phyloP scores from a whole-genome alignment of 2,329 filamentous ascomycete genomes.

The Drechmeria coniospora region DNA sequence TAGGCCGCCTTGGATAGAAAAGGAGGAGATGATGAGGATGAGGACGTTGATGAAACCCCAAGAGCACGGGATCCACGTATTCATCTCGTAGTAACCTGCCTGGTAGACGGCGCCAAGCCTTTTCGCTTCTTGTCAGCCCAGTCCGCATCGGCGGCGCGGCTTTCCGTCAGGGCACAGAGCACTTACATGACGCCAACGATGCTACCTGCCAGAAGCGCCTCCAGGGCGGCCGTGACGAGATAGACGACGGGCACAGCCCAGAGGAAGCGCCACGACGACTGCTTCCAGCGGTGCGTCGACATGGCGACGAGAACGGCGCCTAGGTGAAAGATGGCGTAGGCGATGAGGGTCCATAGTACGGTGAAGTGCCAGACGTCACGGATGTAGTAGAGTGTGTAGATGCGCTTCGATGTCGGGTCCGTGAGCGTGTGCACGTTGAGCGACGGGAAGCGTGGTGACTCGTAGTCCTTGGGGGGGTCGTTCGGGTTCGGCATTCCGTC shows the following conservation, averaged over 20 bases:
- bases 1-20: slow-evolving; percentile 81
- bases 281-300: slow-evolving; percentile 49
- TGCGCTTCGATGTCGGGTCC: slow-evolving; percentile 23
- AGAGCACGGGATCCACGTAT: slow-evolving; percentile 82
- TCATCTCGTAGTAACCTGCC: slow-evolving; percentile 76
- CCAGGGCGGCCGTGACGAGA: slow-evolving; percentile 52
- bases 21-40: slow-evolving; percentile 71
- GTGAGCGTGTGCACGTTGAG: slow-evolving; percentile 56
- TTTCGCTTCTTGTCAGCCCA: slow-evolving; percentile 23
- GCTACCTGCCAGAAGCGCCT: slow-evolving; percentile 67
- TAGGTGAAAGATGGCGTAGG: slow-evolving; percentile 62
- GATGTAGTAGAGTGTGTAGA: slow-evolving; percentile 53
- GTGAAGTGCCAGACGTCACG: slow-evolving; percentile 79
- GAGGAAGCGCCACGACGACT: slow-evolving; percentile 42
- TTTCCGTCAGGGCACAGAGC: too few species aligned
- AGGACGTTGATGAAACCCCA: slow-evolving; percentile 79
- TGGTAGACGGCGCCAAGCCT: slow-evolving; percentile 70
- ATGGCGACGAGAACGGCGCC: slow-evolving; percentile 57
- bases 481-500: slow-evolving; percentile 3
- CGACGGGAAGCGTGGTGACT: slow-evolving; percentile 59
- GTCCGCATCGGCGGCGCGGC: slow-evolving; percentile 1
- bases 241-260: slow-evolving; percentile 63
- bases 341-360: slow-evolving; percentile 69
- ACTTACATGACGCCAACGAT: slow-evolving; percentile 61
- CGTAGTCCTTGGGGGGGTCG: slow-evolving; percentile 37